phyloP scores from a whole-genome alignment of 1,139 yeast species.

The Saccharomyces pastorianus region DNA sequence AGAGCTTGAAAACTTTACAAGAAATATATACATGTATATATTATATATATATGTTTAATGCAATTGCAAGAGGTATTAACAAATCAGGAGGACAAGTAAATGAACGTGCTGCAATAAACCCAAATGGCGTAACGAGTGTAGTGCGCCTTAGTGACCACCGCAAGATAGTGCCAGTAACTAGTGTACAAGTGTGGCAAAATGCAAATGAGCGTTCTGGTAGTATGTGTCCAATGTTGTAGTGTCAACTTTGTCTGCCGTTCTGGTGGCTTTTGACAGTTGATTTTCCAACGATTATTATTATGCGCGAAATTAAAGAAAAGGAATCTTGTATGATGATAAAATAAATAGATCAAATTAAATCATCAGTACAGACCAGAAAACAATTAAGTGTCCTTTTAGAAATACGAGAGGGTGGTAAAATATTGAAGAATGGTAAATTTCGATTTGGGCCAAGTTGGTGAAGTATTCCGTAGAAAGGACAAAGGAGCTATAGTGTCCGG shows the following conservation, averaged over 20 bases:
- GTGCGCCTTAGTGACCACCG: background rate
- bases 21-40: background rate
- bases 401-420: background rate
- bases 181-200: background rate
- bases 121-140: no score
- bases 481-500: conserved; percentile 11
- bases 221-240: background rate
- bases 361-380: background rate
- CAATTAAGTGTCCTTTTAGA: background rate
- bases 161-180: background rate
- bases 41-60: background rate
- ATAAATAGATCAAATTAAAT: background rate
- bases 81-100: background rate
- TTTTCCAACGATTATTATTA: background rate
- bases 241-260: background rate
- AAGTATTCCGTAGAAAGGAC: conserved; percentile 24
- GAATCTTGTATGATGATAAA: background rate
- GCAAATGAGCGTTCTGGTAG: background rate
- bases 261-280: background rate
- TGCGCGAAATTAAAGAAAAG: background rate
- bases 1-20: background rate
- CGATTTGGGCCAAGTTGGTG: conserved; percentile 18
- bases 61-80: background rate
- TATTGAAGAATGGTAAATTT: conserved; percentile 12
- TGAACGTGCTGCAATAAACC: background rate